Percentiles rank a stretch among this genome's conserved stretches.
phyloP scores from a whole-genome alignment of 371 early-diverging fungal genomes.

The Nematocida ausubeli region DNA sequence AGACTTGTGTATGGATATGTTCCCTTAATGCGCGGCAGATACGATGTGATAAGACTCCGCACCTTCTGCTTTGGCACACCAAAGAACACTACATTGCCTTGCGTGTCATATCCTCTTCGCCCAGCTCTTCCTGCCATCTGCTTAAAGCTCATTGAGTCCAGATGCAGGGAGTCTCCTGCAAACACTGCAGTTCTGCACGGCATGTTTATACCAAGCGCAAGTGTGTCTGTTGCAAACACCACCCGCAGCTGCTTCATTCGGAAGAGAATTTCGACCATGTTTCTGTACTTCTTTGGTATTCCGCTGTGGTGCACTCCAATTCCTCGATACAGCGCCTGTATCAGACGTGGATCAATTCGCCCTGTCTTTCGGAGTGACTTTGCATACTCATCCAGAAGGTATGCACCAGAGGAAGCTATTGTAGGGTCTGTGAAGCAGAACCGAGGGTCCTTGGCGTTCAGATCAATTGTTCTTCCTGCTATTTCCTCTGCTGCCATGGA shows the following conservation, averaged over 20 bases:
- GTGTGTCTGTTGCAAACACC: constrained; percentile 71
- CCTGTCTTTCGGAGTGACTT: constrained; percentile 57
- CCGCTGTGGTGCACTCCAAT: constrained; percentile 71
- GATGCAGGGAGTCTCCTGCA: constrained; percentile 69
- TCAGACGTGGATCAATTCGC: constrained; percentile 36
- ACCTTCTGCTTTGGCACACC: constrained; percentile 63
- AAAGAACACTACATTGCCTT: constrained; percentile 71
- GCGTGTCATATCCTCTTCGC: constrained; percentile 70
- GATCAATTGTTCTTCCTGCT: constrained; percentile 42
- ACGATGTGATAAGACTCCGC: constrained; percentile 67
- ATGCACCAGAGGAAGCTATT: constrained; percentile 62
- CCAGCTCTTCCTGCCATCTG: constrained; percentile 72
- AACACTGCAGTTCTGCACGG: constrained; percentile 70
- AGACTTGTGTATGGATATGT: constrained; percentile 69
- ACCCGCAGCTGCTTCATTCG: constrained; percentile 69
- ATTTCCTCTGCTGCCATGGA: constrained; percentile 57
- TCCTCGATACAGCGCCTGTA: constrained; percentile 69
- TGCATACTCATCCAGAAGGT: constrained; percentile 65
- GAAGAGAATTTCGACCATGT: constrained; percentile 70
- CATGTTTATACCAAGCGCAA: constrained; percentile 72
- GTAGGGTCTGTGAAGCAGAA: constrained; percentile 62
- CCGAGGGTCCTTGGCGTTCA: constrained; percentile 61
- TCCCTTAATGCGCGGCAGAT: constrained; percentile 69
- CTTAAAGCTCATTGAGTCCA: constrained; percentile 70
- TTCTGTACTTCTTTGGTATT: constrained; percentile 68